Conservation (phyloP, 2,329 filamentous ascomycete genomes). For the Fusarium phyllophilum region DNA sequence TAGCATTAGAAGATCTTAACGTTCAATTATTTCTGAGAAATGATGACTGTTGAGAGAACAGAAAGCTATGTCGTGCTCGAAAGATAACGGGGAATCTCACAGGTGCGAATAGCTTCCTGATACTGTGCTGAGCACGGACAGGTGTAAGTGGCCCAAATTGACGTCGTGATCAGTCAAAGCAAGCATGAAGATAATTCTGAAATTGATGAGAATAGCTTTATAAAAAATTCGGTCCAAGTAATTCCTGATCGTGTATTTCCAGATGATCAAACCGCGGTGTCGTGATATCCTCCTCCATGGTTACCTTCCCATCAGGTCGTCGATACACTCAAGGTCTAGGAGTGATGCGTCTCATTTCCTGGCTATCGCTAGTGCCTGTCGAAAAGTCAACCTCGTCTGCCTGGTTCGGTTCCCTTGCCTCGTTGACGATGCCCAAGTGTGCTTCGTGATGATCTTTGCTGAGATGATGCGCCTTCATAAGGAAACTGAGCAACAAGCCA, state of each 20-base stretch:
- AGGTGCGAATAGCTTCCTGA: neutral
- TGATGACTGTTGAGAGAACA: neutral
- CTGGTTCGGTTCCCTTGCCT: neutral
- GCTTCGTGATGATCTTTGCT: conserved; percentile 38
- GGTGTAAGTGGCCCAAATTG: neutral
- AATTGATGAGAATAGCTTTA: neutral
- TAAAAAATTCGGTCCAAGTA: neutral
- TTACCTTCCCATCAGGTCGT: neutral
- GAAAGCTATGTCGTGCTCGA: neutral
- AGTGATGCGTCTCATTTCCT: neutral
- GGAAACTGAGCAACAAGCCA: conserved; percentile 30
- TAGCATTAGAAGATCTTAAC: accelerated
- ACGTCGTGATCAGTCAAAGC: neutral
- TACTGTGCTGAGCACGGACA: neutral
- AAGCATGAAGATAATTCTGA: neutral
- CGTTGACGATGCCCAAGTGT: conserved; percentile 24
- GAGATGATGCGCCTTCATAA: conserved; percentile 37
- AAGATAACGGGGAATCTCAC: neutral
- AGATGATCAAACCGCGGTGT: no score
- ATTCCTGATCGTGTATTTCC: neutral
- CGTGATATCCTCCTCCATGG: neutral
- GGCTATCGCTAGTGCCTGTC: neutral
- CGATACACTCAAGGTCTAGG: neutral
- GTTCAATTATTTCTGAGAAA: neutral
- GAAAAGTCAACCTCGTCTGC: neutral